Percentiles rank a stretch among this genome's conserved stretches.
Conservation (phyloP, 208 protist genomes). For the Trypanosoma melophagium region DNA sequence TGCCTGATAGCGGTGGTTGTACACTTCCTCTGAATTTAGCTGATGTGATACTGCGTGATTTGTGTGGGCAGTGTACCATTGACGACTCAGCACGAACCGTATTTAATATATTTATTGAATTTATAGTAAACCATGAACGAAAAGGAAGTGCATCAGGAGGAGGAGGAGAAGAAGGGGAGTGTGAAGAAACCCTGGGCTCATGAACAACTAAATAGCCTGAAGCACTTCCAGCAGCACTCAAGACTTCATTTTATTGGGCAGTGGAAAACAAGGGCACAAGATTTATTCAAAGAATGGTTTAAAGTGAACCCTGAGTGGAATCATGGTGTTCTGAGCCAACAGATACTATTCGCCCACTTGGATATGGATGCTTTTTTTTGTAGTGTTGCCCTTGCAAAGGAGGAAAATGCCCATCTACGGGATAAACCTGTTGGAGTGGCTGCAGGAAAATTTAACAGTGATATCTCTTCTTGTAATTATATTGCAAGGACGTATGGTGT, state of each 20-base stretch:
- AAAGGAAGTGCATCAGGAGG: neutral
- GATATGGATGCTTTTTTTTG: constrained; percentile 97
- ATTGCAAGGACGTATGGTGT: constrained; percentile 83
- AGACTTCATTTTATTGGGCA: constrained; percentile 94
- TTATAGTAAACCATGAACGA: constrained; percentile 25
- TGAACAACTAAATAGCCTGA: constrained; percentile 79
- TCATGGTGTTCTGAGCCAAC: constrained; percentile 54
- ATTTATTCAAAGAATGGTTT: constrained; percentile 65
- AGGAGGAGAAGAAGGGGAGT: constrained; percentile 12
- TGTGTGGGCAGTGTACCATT: constrained; percentile 39
- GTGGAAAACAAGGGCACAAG: constrained; percentile 83
- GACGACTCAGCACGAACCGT: constrained; percentile 37
- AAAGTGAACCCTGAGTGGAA: constrained; percentile 64
- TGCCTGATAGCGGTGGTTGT: constrained; percentile 3
- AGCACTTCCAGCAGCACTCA: constrained; percentile 86
- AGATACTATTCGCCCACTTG: constrained; percentile 80
- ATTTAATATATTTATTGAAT: constrained; percentile 31
- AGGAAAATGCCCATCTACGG: constrained; percentile 71
- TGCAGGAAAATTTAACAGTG: constrained; percentile 78
- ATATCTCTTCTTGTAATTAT: constrained; percentile 94
- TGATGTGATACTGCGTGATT: constrained; percentile 40
- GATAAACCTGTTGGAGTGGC: constrained; percentile 86
- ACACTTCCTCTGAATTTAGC: constrained; percentile 27
- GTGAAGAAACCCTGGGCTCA: constrained; percentile 7
- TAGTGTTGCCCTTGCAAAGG: constrained; percentile 84